Conservation (phyloP, 495 filamentous ascomycete genomes). For the Lophium mytilinum region DNA sequence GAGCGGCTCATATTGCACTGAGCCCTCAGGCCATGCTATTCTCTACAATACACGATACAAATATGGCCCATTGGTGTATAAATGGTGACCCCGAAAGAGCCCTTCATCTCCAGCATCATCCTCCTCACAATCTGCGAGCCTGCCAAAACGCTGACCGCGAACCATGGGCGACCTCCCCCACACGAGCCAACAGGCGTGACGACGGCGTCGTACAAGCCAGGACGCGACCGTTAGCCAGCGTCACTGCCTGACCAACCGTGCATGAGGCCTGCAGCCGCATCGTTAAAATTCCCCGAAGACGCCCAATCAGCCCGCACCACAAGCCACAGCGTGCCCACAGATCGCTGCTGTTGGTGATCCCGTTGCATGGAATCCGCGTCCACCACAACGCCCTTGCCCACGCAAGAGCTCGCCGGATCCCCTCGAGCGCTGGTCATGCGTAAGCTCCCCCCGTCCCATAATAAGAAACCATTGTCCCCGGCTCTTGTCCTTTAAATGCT, state of each 20-base stretch:
- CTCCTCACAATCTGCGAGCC: no score
- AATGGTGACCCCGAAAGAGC: no score
- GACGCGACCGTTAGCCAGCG: not conserved
- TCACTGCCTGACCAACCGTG: not conserved
- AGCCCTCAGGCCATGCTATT: not conserved
- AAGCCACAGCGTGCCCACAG: not conserved
- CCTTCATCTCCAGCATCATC: no score
- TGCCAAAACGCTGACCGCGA: no score
- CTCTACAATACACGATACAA: not conserved
- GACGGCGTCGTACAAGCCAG: no score
- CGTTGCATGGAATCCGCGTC: not conserved
- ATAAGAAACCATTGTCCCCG: not conserved
- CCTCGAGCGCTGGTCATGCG: no score
- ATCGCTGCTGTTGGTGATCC: not conserved
- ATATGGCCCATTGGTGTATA: no score
- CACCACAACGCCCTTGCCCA: no score
- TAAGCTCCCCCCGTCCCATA: not conserved
- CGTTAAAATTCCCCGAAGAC: not conserved
- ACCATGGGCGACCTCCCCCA: no score
- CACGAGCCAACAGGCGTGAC: no score
- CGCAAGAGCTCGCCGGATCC: no score
- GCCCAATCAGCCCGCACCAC: not conserved
- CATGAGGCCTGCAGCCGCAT: not conserved
- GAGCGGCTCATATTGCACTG: not conserved
- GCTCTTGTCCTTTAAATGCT: not conserved